Evolutionary conservation across 192 early-diverging fungal genomes (phyloP).

Genomic region (Umbelopsis vinacea): DNA sequence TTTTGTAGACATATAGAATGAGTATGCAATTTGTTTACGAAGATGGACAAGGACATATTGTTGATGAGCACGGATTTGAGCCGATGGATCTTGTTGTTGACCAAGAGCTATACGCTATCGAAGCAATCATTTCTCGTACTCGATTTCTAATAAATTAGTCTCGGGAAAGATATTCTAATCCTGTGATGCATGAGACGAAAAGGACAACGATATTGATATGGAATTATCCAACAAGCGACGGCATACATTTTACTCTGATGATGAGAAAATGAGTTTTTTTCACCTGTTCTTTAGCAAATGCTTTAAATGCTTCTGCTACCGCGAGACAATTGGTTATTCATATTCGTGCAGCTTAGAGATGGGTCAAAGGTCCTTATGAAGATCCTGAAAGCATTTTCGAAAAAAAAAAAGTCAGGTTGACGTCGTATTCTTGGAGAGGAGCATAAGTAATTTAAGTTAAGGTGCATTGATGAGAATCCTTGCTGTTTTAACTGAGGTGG

Average conservation of each 20-base stretch:
- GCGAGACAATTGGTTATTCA: conserved; percentile 19
- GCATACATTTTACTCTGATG: conserved; percentile 10
- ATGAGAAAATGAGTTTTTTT: conserved; percentile 12
- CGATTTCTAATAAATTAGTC: conserved; percentile 30
- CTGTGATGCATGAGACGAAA: too few relatives aligned
- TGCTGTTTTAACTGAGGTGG: conserved; percentile 21
- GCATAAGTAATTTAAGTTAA: conserved; percentile 23
- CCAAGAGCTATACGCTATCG: conserved; percentile 24
- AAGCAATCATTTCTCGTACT: conserved; percentile 24
- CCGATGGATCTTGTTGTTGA: conserved; percentile 32
- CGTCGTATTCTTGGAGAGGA: conserved; percentile 20
- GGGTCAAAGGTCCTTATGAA: conserved; percentile 13
- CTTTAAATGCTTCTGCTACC: conserved; percentile 21
- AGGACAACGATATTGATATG: conserved; percentile 14
- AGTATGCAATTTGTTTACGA: neutral
- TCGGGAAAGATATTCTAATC: conserved; percentile 8
- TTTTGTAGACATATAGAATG: neutral
- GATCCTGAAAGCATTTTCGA: conserved; percentile 27
- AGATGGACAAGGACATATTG: neutral
- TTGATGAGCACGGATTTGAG: conserved; percentile 18
- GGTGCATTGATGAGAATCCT: conserved; percentile 29
- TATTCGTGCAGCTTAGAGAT: conserved; percentile 9
- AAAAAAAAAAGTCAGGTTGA: conserved; percentile 20
- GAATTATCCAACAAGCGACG: conserved; percentile 12
- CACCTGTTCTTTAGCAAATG: conserved; percentile 17